Conservation (phyloP, 345 rosid genomes). For the Acer saccharum region DNA sequence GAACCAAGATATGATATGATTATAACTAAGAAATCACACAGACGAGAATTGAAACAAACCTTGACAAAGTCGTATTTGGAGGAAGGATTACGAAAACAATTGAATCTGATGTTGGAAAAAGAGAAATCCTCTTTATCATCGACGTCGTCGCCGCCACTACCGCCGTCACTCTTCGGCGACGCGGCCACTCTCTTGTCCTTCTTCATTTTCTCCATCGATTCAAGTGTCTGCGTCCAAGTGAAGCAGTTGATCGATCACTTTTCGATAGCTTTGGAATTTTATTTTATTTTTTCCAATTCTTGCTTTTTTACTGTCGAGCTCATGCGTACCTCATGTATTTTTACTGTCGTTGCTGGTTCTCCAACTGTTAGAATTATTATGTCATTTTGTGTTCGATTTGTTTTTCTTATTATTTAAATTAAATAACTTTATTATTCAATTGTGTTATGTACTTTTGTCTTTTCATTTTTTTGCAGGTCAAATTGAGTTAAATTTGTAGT, state of each 20-base stretch:
- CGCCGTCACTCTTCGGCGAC: background rate
- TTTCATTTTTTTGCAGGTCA: too few relatives aligned
- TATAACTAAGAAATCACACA: background rate
- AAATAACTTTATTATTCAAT: too few relatives aligned
- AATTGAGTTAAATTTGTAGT: background rate
- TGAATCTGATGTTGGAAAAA: conserved; percentile 46
- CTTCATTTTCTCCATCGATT: conserved; percentile 28
- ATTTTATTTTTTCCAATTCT: background rate
- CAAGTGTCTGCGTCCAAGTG: background rate
- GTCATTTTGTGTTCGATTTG: background rate
- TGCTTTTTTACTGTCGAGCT: background rate
- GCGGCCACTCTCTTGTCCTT: conserved; percentile 30
- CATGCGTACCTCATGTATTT: background rate
- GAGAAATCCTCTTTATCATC: conserved; percentile 32
- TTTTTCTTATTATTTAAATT: background rate
- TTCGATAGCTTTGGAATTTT: too few relatives aligned
- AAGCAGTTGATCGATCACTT: background rate
- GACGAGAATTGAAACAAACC: conserved; percentile 40
- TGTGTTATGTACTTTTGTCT: too few relatives aligned
- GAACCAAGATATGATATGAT: background rate
- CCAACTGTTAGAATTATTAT: background rate
- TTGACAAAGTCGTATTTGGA: conserved; percentile 88
- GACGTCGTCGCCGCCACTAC: conserved; percentile 36
- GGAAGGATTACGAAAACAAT: conserved; percentile 63
- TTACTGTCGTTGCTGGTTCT: background rate